These are phyloP conservation scores for Botryosphaeria dothidea DNA, from an alignment of 2,329 filamentous ascomycete species.

Conservation along the genomic window DNA sequence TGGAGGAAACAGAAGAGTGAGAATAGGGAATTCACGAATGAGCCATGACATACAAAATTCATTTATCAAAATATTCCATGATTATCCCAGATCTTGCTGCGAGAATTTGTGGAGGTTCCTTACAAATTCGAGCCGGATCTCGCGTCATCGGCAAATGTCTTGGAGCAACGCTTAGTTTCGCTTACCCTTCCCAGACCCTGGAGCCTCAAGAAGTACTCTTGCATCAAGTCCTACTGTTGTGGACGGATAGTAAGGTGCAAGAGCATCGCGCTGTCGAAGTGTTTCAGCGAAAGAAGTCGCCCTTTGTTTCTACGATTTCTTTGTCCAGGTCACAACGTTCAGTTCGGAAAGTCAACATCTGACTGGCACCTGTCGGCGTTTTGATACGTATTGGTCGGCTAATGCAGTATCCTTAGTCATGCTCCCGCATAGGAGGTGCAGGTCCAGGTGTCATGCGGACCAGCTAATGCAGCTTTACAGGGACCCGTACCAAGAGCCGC, in stretches of 20 bases:
- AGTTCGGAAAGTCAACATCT: background rate
- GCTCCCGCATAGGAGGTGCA: background rate
- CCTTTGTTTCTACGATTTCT: no score
- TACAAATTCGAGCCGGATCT: background rate
- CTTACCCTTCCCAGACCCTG: background rate
- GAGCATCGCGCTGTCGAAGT: background rate
- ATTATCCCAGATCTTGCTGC: background rate
- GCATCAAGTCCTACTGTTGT: no score
- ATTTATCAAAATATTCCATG: background rate
- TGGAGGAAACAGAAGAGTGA: background rate
- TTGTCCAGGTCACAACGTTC: no score
- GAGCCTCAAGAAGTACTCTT: background rate
- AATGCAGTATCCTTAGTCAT: background rate
- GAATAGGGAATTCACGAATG: no score
- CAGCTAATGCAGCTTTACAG: background rate
- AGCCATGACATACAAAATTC: background rate
- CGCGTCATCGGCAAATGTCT: constrained; percentile 14
- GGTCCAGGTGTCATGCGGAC: background rate
- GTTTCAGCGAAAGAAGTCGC: no score
- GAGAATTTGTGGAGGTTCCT: background rate
- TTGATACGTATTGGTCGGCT: background rate
- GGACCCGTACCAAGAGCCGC: background rate
- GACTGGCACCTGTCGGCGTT: background rate
- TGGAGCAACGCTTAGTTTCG: background rate
- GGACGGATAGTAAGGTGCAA: no score